Evolutionary conservation across 805 yeast genomes (phyloP).

Genomic region (Candida tallmaniae): DNA sequence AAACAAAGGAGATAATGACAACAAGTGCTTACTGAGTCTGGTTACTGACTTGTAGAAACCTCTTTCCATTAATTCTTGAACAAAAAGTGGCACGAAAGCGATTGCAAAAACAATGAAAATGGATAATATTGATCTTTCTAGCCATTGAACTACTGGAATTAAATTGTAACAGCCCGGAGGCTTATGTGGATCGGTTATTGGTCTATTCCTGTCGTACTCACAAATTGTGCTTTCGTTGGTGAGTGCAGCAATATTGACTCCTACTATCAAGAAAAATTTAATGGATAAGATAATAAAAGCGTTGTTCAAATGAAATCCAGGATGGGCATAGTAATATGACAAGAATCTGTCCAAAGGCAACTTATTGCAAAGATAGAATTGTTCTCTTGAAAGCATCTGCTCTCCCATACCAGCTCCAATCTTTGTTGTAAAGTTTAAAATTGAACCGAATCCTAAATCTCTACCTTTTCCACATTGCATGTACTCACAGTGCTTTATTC

Average conservation of each 20-base stretch:
- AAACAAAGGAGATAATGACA: conserved; percentile 83
- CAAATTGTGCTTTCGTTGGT: conserved; percentile 70
- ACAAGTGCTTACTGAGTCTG: conserved; percentile 69
- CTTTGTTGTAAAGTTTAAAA: conserved; percentile 88
- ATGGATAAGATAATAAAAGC: conserved; percentile 81
- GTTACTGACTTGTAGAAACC: conserved; percentile 72
- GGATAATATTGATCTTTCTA: conserved; percentile 79
- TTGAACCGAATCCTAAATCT: conserved; percentile 90
- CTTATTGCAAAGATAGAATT: conserved; percentile 85
- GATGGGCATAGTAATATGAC: conserved; percentile 94
- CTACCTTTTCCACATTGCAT: conserved; percentile 97
- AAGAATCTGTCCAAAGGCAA: conserved; percentile 85
- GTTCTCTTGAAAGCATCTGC: conserved; percentile 86
- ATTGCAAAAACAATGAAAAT: conserved; percentile 91
- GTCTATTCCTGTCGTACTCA: conserved; percentile 57
- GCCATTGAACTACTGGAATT: conserved; percentile 87
- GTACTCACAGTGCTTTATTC: conserved; percentile 92
- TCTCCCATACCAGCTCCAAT: conserved; percentile 99
- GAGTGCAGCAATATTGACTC: conserved; percentile 76
- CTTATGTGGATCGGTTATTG: conserved; percentile 65
- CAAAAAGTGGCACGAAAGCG: conserved; percentile 79
- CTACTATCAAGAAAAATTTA: conserved; percentile 77
- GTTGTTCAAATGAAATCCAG: conserved; percentile 93
- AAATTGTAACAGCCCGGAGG: conserved; percentile 87
- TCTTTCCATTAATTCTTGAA: conserved; percentile 84